Conservation (phyloP, 2,329 filamentous ascomycete species). For the Diaporthe vexans region DNA sequence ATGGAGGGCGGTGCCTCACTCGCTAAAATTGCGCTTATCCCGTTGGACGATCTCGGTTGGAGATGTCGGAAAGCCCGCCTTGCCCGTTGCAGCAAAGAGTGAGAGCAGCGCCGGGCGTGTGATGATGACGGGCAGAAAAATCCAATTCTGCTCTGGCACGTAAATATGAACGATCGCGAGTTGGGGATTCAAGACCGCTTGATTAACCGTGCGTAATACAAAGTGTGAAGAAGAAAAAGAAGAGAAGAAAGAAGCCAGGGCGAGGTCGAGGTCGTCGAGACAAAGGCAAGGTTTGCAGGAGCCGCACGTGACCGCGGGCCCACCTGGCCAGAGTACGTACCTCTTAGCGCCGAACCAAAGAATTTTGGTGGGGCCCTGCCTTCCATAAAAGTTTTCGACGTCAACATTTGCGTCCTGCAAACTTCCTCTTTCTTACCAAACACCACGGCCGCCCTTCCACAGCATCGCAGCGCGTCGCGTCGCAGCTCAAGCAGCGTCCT, state of each 20-base stretch:
- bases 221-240: constrained; percentile 57
- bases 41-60: constrained; percentile 18
- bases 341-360: constrained; percentile 13
- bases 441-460: background rate
- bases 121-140: constrained; percentile 42
- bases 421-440: constrained; percentile 8
- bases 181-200: constrained; percentile 67
- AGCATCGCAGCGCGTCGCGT: background rate
- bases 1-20: background rate
- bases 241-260: constrained; percentile 40
- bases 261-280: constrained; percentile 10
- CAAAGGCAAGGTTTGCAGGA: background rate
- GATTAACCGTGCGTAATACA: constrained; percentile 70
- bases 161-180: constrained; percentile 72
- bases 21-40: constrained; percentile 14
- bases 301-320: constrained; percentile 20
- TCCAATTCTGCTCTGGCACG: constrained; percentile 65
- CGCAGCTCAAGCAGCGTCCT: background rate
- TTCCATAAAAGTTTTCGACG: constrained; percentile 28
- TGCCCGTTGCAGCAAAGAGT: constrained; percentile 36
- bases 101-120: constrained; percentile 28
- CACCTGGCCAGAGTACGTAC: constrained; percentile 6
- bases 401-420: constrained; percentile 33
- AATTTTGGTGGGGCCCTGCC: constrained; percentile 15
- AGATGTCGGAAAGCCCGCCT: constrained; percentile 39